phyloP scores from a whole-genome alignment of 805 yeast species.

The Yarrowia alimentaria region DNA sequence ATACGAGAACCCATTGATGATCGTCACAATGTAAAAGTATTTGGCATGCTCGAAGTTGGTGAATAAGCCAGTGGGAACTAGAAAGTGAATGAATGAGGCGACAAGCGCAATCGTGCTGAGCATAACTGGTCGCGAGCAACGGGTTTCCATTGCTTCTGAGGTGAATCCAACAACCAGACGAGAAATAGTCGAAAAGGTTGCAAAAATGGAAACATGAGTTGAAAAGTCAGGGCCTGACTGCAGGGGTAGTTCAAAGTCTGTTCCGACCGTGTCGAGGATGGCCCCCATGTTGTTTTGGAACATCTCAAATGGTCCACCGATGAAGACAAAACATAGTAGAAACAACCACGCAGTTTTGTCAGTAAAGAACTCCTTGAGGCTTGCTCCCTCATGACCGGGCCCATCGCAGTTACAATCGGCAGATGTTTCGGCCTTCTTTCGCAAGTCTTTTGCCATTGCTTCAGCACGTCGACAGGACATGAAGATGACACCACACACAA shows the following conservation, averaged over 20 bases:
- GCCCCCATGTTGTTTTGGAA: conserved; percentile 82
- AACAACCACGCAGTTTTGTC: conserved; percentile 53
- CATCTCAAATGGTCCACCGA: conserved; percentile 82
- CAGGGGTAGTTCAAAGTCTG: too few species aligned
- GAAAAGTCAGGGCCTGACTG: conserved; percentile 32
- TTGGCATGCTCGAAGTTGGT: conserved; percentile 32
- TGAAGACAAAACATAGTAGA: conserved; percentile 60
- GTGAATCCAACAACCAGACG: conserved; percentile 65
- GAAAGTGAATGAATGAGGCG: conserved; percentile 43
- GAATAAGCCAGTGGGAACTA: conserved; percentile 31
- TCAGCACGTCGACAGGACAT: conserved; percentile 32
- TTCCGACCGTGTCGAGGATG: conserved; percentile 52
- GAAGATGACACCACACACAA: conserved; percentile 34
- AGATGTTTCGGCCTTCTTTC: conserved; percentile 7
- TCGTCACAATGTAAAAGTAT: conserved; percentile 42
- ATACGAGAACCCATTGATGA: conserved; percentile 65
- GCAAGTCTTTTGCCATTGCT: conserved; percentile 1
- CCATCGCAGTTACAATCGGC: conserved; percentile 12
- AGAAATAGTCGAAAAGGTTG: conserved; percentile 65
- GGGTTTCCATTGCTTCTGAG: conserved; percentile 56
- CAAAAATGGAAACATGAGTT: conserved; percentile 54
- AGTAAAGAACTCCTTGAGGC: conserved; percentile 12
- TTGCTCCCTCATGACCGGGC: conserved; percentile 15
- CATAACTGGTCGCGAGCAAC: conserved; percentile 36
- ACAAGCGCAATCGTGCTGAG: conserved; percentile 39